A percentile compares a stretch with the other conserved stretches of the same genome.
phyloP scores from a whole-genome alignment of 2,329 filamentous ascomycete species.

The Diatrype stigma region DNA sequence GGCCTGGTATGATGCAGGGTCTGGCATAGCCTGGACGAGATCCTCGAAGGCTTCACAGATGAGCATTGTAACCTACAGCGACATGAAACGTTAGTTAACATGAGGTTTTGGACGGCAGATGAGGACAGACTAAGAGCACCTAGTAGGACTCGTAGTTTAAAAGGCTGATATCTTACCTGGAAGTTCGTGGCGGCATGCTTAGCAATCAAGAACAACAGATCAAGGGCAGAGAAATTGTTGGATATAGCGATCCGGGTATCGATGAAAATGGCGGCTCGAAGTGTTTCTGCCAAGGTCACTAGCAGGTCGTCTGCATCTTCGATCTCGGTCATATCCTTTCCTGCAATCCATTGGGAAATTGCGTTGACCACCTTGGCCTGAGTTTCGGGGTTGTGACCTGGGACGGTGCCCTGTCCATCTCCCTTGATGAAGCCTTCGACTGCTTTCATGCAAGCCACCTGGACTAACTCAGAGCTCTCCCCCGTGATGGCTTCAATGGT shows the following conservation, averaged over 20 bases:
- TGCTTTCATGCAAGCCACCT: slow-evolving; percentile 85
- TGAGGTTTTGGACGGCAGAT: background rate
- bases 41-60: slow-evolving; percentile 91
- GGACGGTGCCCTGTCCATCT: slow-evolving; percentile 37
- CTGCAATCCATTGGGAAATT: slow-evolving; percentile 69
- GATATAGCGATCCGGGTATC: slow-evolving; percentile 72
- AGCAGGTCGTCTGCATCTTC: slow-evolving; percentile 89
- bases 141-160: background rate
- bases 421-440: slow-evolving; percentile 64
- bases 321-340: slow-evolving; percentile 77
- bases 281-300: slow-evolving; percentile 81
- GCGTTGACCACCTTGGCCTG: slow-evolving; percentile 48
- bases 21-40: slow-evolving; percentile 66
- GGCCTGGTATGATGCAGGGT: slow-evolving; percentile 65
- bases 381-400: slow-evolving; percentile 50
- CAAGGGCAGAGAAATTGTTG: slow-evolving; percentile 68
- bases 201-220: slow-evolving; percentile 82
- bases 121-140: background rate
- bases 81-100: slow-evolving; percentile 4
- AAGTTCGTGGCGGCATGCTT: slow-evolving; percentile 87
- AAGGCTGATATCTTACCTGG: slow-evolving; percentile 42
- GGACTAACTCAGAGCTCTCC: slow-evolving; percentile 82
- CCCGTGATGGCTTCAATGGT: slow-evolving; percentile 71
- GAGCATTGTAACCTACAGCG: slow-evolving; percentile 62
- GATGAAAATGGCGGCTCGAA: slow-evolving; percentile 77